A percentile compares a stretch with the other conserved stretches of the same genome.
phyloP scores from a whole-genome alignment of 2,329 filamentous ascomycete species.

The Trichoderma sp. region DNA sequence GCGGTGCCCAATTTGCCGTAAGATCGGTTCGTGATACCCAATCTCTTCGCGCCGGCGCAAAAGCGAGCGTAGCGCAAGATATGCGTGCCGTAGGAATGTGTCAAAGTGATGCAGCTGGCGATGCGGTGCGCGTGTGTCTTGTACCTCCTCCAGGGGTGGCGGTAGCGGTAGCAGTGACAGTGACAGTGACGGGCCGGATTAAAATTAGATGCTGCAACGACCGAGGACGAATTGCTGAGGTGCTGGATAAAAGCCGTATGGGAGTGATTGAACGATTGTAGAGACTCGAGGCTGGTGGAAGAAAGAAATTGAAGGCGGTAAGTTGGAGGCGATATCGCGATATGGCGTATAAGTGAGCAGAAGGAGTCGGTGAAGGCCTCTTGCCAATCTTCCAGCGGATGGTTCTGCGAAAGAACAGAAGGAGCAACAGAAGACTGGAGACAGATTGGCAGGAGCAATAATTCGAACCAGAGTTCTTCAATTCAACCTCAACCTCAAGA shows the following conservation, averaged over 20 bases:
- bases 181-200: neutral
- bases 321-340: neutral
- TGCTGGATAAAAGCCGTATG: neutral
- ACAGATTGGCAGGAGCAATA: neutral
- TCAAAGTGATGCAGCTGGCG: slow-evolving; percentile 7
- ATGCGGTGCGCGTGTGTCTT: slow-evolving; percentile 14
- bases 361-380: neutral
- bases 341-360: slow-evolving; percentile 15
- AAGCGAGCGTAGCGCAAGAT: slow-evolving; percentile 19
- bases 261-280: neutral
- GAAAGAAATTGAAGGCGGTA: neutral
- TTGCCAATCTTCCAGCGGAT: neutral
- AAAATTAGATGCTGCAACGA: neutral
- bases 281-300: neutral
- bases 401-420: neutral
- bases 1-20: neutral
- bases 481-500: neutral
- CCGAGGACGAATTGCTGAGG: neutral
- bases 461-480: neutral
- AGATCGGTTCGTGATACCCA: slow-evolving; percentile 10
- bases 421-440: neutral
- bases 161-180: neutral
- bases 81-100: slow-evolving; percentile 10
- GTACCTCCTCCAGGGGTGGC: neutral
- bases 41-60: slow-evolving; percentile 5